Percentiles rank a stretch among this genome's conserved stretches.
These are phyloP conservation scores for Macaranga tanarius DNA, from an alignment of 441 rosid genomes.

Conservation along the genomic window DNA sequence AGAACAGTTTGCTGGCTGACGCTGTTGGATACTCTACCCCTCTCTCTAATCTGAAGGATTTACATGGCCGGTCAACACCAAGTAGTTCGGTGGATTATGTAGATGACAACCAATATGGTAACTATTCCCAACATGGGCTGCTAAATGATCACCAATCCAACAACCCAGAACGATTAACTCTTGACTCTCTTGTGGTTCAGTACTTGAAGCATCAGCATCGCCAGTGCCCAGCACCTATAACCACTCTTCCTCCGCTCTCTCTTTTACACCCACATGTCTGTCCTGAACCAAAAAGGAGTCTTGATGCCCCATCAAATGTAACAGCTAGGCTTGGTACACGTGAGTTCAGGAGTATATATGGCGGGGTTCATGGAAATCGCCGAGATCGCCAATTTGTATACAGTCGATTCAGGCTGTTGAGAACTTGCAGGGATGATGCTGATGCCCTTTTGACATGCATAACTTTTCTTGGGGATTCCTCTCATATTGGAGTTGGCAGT, in stretches of 20 bases:
- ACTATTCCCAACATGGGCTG: constrained; percentile 48
- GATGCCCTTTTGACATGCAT: constrained; percentile 76
- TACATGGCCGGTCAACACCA: constrained; percentile 42
- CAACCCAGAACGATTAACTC: constrained; percentile 76
- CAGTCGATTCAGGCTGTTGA: constrained; percentile 94
- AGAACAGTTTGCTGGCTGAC: constrained; percentile 43
- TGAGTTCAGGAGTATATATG: constrained; percentile 71
- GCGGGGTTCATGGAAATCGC: constrained; percentile 94
- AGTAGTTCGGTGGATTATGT: constrained; percentile 38
- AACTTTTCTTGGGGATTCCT: constrained; percentile 71
- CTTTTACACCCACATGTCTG: constrained; percentile 94
- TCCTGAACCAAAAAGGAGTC: constrained; percentile 91
- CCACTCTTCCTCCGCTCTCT: constrained; percentile 97
- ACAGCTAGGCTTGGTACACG: constrained; percentile 86
- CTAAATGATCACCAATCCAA: constrained; percentile 59
- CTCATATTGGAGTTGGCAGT: constrained; percentile 86
- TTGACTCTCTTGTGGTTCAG: constrained; percentile 90
- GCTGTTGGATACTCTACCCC: constrained; percentile 60
- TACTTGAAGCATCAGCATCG: constrained; percentile 97
- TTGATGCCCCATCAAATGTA: constrained; percentile 89
- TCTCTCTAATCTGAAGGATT: constrained; percentile 43
- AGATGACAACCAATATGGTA: constrained; percentile 60
- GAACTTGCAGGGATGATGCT: constrained; percentile 92
- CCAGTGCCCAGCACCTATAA: constrained; percentile 98
- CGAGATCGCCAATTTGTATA: constrained; percentile 94